phyloP scores from a whole-genome alignment of 768 basidiomycete genomes.

The Phlebiopsis flavidoalba region DNA sequence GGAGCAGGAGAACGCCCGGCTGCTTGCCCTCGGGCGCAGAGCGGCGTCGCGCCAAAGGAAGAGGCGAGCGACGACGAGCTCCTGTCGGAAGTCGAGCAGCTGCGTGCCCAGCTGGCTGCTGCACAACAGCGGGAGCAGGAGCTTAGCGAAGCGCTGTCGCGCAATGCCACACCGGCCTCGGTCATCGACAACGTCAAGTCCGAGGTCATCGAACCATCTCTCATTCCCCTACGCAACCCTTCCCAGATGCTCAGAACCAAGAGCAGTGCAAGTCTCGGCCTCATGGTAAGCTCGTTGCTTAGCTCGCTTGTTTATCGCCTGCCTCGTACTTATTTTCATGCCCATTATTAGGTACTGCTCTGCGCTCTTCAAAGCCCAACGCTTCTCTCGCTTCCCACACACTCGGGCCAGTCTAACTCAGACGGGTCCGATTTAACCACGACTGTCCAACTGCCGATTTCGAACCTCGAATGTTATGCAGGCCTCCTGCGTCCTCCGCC shows the following conservation, averaged over 20 bases:
- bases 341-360: constrained; percentile 54
- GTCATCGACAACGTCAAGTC: constrained; percentile 41
- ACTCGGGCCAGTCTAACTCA: constrained; percentile 41
- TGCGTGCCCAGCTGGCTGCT: constrained; percentile 59
- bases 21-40: constrained; percentile 54
- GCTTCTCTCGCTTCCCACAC: constrained; percentile 62
- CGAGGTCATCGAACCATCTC: constrained; percentile 51
- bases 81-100: constrained; percentile 57
- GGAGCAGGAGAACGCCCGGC: constrained; percentile 77
- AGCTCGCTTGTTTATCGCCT: constrained; percentile 1
- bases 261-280: constrained; percentile 60
- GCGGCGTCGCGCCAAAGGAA: constrained; percentile 27
- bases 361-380: constrained; percentile 77
- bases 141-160: constrained; percentile 57
- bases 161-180: constrained; percentile 23
- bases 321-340: background rate
- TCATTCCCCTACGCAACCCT: constrained; percentile 27
- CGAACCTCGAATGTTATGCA: constrained; percentile 31
- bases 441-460: constrained; percentile 49
- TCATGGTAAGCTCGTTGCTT: constrained; percentile 55
- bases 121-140: constrained; percentile 64
- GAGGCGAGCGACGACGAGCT: constrained; percentile 32
- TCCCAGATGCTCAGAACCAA: constrained; percentile 42
- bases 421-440: no score
- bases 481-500: constrained; percentile 33